Evolutionary conservation across 306 rosid species (phyloP), one percentile per base, ranked within the genome.

Genomic region (Calophaca sinica): DNA sequence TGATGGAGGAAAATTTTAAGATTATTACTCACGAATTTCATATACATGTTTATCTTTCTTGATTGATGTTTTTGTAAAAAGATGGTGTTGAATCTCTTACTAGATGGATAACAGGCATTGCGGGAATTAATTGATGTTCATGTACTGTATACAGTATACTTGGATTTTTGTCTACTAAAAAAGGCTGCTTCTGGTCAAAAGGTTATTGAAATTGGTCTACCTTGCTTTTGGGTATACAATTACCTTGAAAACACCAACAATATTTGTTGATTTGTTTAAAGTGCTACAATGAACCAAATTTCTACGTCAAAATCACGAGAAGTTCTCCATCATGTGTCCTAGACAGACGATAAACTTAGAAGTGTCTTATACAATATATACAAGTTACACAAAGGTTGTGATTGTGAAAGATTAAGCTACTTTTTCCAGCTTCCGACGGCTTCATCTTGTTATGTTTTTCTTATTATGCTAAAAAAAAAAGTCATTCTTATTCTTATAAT

Each of bases 81-180:
- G 57, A 55, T 72, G 61, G 61, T 15, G 13, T 13, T 46, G 62
- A 79, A 70, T 51, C 52, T 39, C 36, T 13, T 62, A 20, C 63
- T 35, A n/a, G 44, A 4, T 79, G 35, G 35, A n/a, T n/a, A n/a
- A n/a, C n/a, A n/a, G n/a, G n/a, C n/a, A n/a, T n/a, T n/a, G n/a
- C n/a, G n/a, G n/a, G n/a, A n/a, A n/a, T n/a, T n/a, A n/a, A n/a
- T n/a, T n/a, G n/a, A n/a, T n/a, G n/a, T n/a, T n/a, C n/a, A n/a
- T n/a, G n/a, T n/a, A n/a, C n/a, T n/a, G n/a, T n/a, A n/a, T n/a
- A n/a, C n/a, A n/a, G n/a, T n/a, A n/a, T n/a, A n/a, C n/a, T n/a
- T n/a, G n/a, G n/a, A n/a, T n/a, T n/a, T n/a, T n/a, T n/a, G n/a
- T n/a, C n/a, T n/a, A n/a, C 53, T 50, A 13, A 20, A 61, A 70